Evolutionary conservation across 2,329 filamentous ascomycete genomes (phyloP).

Genomic region (Sordariomycetes sp.): DNA sequence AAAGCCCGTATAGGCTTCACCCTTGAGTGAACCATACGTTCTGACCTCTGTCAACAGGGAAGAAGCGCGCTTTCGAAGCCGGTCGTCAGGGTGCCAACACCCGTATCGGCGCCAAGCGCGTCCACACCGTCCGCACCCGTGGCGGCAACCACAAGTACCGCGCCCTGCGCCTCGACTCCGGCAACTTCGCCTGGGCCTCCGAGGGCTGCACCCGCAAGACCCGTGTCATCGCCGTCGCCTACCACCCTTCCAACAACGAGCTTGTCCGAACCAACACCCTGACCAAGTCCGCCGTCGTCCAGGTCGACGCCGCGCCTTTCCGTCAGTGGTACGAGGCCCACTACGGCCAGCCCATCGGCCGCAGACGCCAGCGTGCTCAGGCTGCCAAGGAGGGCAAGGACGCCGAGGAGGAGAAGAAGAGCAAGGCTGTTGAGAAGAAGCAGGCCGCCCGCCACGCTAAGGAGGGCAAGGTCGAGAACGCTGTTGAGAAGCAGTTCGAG

Average conservation of each 20-base stretch:
- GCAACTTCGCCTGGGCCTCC: conserved; percentile 99
- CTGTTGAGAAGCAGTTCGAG: conserved; percentile 98
- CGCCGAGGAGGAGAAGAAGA: conserved; percentile 76
- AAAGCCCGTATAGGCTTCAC: conserved; percentile 53
- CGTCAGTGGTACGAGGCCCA: conserved; percentile 99
- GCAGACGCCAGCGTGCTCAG: conserved; percentile 81
- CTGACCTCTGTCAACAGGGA: conserved; percentile 68
- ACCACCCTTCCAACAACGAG: conserved; percentile 99
- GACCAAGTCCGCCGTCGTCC: conserved; percentile 96
- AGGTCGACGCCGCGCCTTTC: conserved; percentile 98
- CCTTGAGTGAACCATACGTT: conserved; percentile 47
- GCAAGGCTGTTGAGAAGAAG: conserved; percentile 93
- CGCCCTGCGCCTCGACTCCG: conserved; percentile 93
- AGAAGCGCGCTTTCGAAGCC: conserved; percentile 99
- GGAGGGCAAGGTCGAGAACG: conserved; percentile 83
- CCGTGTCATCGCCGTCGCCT: conserved; percentile 96
- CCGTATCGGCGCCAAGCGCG: conserved; percentile 94
- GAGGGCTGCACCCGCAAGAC: conserved; percentile 98
- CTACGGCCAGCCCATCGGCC: conserved; percentile 87
- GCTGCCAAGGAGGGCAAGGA: conserved; percentile 48
- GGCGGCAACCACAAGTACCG: conserved; percentile 99
- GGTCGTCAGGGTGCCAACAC: conserved; percentile 99
- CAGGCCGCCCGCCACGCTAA: conserved; percentile 77
- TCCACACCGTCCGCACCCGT: conserved; percentile 94
- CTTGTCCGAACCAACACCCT: conserved; percentile 99